phyloP scores from a whole-genome alignment of 768 basidiomycete species.

The Cystobasidium ongulense region DNA sequence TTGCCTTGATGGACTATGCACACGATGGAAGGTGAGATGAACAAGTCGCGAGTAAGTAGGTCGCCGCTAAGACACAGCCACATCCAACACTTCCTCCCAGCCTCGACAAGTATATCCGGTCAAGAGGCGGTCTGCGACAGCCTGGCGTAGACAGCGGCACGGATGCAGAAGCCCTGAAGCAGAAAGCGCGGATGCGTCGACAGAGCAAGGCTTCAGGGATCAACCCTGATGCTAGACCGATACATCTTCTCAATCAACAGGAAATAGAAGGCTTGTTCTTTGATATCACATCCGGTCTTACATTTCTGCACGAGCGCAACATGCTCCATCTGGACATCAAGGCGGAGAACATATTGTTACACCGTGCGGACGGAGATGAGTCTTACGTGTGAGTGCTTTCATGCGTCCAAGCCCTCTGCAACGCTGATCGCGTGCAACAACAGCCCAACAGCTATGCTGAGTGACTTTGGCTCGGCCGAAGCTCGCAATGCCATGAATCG shows the following conservation, averaged over 20 bases:
- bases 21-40: conserved; percentile 58
- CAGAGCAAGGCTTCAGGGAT: conserved; percentile 53
- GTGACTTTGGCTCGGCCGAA: conserved; percentile 88
- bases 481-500: conserved; percentile 59
- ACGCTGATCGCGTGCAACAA: too few species aligned
- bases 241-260: conserved; percentile 74
- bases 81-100: too few species aligned
- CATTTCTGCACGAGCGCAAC: conserved; percentile 57
- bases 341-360: conserved; percentile 32
- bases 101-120: conserved; percentile 23
- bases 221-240: conserved; percentile 47
- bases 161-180: conserved; percentile 22
- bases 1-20: conserved; percentile 75
- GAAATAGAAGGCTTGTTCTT: conserved; percentile 72
- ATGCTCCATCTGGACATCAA: conserved; percentile 86
- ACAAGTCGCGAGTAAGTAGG: too few species aligned
- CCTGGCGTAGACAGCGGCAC: conserved; percentile 25
- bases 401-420: too few species aligned
- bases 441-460: conserved; percentile 77
- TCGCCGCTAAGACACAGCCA: too few species aligned
- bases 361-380: conserved; percentile 16
- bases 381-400: not conserved
- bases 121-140: conserved; percentile 11
- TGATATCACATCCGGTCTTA: conserved; percentile 77
- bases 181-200: conserved; percentile 58